Base-by-base conservation (phyloP, 2,329 filamentous ascomycete genomes). In the Aureobasidium sp. region DNA sequence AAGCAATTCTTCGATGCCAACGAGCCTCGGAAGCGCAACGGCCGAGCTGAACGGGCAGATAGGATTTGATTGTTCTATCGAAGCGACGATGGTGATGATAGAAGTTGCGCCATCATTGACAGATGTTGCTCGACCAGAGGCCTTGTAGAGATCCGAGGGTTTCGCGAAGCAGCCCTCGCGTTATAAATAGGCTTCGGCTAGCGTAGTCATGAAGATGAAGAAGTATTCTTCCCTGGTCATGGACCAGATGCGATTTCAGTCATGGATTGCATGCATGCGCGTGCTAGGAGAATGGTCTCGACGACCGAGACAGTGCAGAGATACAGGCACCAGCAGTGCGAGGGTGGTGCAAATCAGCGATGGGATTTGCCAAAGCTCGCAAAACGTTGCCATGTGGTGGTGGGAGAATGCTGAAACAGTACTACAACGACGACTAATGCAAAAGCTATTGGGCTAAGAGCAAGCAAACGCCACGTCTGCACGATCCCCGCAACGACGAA, bases 391-490 rank as follows among this genome's bases (percentile, higher is more conserved):
- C 55, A 58, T 58, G 55, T 58, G 55, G 52, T 56, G 52, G 29
- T 29, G 29, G 29, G 42, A 39, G 44, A 41, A 45, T 48, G 55
- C 42, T 58, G 48, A 62, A 62, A 51, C 37, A 53, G 58, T 61
- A 61, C 47, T 51, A 51, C 58, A 52, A 61, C 58, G 58, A 61
- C 45, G 48, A 61, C 58, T 61, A 61, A 61, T 61, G 58, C 58
- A 62, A 42, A 47, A 22, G 49, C 49, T 62, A 62, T 36, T 45
- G 51, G 48, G 27, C 57, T 51, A 60, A 36, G 49, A 56, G 60
- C 41, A 62, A 56, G 60, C 60, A 62, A 56, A 62, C 59, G 60
- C 60, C 60, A 62, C 60, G 45, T 34, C 44, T 41, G 45, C 34
- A 17, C 57, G 31, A 34, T 60, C 57, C 45, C 44, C 57, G 57